Evolutionary conservation across 1,284 basidiomycete genomes (phyloP), one percentile per base, ranked within the genome.

Genomic region (Marasmius tenuissimus): DNA sequence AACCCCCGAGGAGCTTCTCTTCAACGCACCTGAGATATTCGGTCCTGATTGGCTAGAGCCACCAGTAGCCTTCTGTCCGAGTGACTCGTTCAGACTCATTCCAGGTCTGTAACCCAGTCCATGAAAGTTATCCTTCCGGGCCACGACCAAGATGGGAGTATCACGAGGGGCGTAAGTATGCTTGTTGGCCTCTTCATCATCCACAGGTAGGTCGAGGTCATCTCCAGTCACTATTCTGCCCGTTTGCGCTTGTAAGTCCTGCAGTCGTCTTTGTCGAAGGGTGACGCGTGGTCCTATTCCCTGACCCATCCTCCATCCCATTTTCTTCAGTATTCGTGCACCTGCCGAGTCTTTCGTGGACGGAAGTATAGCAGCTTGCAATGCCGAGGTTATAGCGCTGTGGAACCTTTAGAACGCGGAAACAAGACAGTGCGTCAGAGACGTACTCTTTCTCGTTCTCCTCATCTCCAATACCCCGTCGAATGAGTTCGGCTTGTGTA

Each of bases 291-390:
- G 94, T 0, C 97, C 97, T 33, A 98, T 86, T 4, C 96, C 97
- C 73, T 97, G 94, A 0, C 96, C 97, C 0, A 88, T 76, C 60
- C 90, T 84, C 97, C 97, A 98, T 0, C 97, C 97, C 88, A 98
- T 97, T 74, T 94, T 96, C 75, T 89, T 90, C 54, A 99, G 82
- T 4, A 98, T 86, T 37, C 87, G 85, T 8, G 91, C 88, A 0
- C 96, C 96, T 22, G 84, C 78, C 7, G 92, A 92, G 65, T 92
- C 89, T 49, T 85, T 87, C 42, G 81, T 83, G 53, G 81, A 77
- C 42, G 85, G 88, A 22, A 87, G 75, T 66, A 92, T 74, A 37
- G 88, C 78, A 39, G 81, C 73, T 72, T 88, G 83, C 3, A 92
- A 81, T 3, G 86, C 81, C 38, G 77, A 75, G 0, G 86, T 79